Evolutionary conservation across 2,329 filamentous ascomycete species (phyloP), one percentile per base, ranked within the genome.

Genomic region (Diaporthe ampelina): DNA sequence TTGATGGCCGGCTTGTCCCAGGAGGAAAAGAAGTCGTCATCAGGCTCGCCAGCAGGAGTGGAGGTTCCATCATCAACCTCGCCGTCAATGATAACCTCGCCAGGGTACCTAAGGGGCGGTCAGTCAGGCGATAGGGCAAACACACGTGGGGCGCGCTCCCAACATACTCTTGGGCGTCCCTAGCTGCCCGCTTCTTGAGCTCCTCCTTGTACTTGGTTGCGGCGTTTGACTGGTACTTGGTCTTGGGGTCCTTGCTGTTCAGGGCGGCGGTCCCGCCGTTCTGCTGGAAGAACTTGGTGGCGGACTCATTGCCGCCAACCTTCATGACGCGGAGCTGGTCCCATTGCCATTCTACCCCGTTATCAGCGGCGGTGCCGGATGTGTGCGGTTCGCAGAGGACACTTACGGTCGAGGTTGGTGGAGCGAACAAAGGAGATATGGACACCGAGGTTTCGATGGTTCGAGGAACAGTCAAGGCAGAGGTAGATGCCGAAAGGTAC

Each of bases 1-100:
- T 98, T 99, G 85, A 99, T 97, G 6, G 95, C 91, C 29, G 97
- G 97, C 86, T 98, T 98, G 81, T 98, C 97, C 97, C 96, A 99
- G 0, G 95, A 98, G 13, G 96, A 98, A 86, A 99, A 99, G 88
- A 99, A 99, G 83, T 98, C 97, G 81, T 98, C 95, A 26, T 93
- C 92, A 29, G 91, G 88, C 78, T 98, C 95, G 78, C 92, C 93
- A 59, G 93, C 90, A n/a, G 95, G 94, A 15, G 95, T 97, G 77
- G 89, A 91, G 50, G 91, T 88, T 77, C 90, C 92, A 75, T 94
- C 92, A 65, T 89, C 86, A 32, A 86, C 86, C 70, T 91, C 89
- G 76, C 89, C 88, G 79, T 98, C 97, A 77, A 98, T 92, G 32
- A 96, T 90, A 40, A 98, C 95, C 83, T 97, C 94, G 45, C 91